These are phyloP conservation scores for Knufia petricola DNA, from an alignment of 2,329 filamentous ascomycete genomes.

Conservation along the genomic window DNA sequence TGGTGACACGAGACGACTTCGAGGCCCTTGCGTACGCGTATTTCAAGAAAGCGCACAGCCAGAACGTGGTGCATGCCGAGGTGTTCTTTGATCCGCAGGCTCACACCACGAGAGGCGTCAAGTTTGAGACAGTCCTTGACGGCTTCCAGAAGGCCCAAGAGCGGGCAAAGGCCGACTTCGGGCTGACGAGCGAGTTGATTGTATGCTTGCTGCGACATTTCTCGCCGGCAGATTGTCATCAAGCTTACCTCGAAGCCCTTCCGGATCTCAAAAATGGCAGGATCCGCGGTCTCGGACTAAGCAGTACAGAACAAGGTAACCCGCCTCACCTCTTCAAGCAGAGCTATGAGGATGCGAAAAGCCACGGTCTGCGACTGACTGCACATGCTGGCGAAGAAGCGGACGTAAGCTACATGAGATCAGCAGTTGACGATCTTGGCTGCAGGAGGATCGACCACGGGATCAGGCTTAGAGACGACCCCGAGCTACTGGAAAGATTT, in stretches of 20 bases:
- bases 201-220: conserved; percentile 56
- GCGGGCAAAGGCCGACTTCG: conserved; percentile 52
- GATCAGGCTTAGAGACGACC: conserved; percentile 54
- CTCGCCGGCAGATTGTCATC: conserved; percentile 13
- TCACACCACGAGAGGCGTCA: conserved; percentile 55
- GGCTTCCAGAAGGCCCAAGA: conserved; percentile 54
- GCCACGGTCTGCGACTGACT: conserved; percentile 49
- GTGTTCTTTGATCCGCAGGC: conserved; percentile 76
- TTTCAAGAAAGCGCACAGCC: conserved; percentile 53
- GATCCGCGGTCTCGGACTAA: conserved; percentile 56
- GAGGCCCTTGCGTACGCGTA: conserved; percentile 64
- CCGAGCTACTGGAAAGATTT: conserved; percentile 48
- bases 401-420: conserved; percentile 54
- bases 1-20: conserved; percentile 57
- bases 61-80: conserved; percentile 63
- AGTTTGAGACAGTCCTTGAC: conserved; percentile 52
- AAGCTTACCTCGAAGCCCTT: conserved; percentile 17
- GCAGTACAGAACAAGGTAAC: conserved; percentile 50
- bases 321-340: conserved; percentile 51
- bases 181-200: conserved; percentile 56
- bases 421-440: conserved; percentile 52
- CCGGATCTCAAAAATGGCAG: conserved; percentile 40
- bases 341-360: conserved; percentile 48
- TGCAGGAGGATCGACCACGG: conserved; percentile 67
- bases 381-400: conserved; percentile 71